phyloP scores from a whole-genome alignment of 2,329 filamentous ascomycete species.

The Calonectria hongkongensis region DNA sequence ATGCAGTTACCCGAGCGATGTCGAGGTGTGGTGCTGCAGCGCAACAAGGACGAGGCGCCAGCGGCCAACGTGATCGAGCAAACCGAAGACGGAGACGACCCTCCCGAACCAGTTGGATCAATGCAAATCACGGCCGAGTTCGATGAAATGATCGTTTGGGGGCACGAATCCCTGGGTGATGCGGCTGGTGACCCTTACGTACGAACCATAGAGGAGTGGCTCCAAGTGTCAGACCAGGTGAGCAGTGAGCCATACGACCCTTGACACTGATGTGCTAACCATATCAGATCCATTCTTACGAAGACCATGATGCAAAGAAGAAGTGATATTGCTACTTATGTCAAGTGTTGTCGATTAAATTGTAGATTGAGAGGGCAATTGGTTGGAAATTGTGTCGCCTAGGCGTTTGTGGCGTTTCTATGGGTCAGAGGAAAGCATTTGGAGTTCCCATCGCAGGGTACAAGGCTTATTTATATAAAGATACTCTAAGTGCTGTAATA shows the following conservation, averaged over 20 bases:
- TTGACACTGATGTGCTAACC: constrained; percentile 31
- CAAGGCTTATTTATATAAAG: neutral
- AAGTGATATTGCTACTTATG: neutral
- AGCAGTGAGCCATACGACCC: constrained; percentile 47
- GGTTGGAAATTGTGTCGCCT: neutral
- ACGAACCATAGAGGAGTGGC: constrained; percentile 87
- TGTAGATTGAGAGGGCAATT: neutral
- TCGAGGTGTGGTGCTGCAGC: constrained; percentile 75
- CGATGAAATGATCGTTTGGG: constrained; percentile 87
- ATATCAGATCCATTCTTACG: constrained; percentile 51
- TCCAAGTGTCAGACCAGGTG: constrained; percentile 82
- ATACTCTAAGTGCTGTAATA: neutral
- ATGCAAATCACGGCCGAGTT: constrained; percentile 82
- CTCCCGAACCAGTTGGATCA: constrained; percentile 65
- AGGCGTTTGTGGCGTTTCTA: constrained; percentile 4
- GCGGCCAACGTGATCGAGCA: constrained; percentile 62
- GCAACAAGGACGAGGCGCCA: constrained; percentile 61
- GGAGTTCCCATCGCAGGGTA: neutral
- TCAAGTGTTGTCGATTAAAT: neutral
- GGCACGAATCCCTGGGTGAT: constrained; percentile 81
- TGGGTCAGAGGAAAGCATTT: neutral
- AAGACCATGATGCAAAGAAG: neutral
- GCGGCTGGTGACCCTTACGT: constrained; percentile 80
- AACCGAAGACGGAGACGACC: constrained; percentile 66
- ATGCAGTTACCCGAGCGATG: constrained; percentile 83